These are phyloP conservation scores for Pulicaria dysenterica DNA, from an alignment of 129 eudicot genomes.

Conservation along the genomic window DNA sequence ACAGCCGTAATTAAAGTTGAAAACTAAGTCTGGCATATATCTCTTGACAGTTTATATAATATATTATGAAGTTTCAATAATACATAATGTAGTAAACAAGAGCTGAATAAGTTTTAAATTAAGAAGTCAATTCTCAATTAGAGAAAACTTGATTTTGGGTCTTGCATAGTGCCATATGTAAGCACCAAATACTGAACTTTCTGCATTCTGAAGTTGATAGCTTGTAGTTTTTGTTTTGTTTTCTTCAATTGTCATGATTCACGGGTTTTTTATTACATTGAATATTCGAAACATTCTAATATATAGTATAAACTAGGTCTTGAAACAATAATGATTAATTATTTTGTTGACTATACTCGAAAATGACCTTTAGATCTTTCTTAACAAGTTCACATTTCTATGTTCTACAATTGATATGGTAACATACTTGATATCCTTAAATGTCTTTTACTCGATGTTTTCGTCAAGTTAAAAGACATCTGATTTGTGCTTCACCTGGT, in stretches of 20 bases:
- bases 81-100: constrained; percentile 14
- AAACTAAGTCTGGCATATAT: constrained; percentile 14
- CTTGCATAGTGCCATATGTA: constrained; percentile 31
- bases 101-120: constrained; percentile 12
- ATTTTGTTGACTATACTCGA: background rate
- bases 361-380: constrained; percentile 17
- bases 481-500: constrained; percentile 39
- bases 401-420: constrained; percentile 17
- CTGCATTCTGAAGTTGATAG: constrained; percentile 34
- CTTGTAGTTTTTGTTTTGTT: constrained; percentile 27
- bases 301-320: background rate
- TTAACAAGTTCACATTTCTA: background rate
- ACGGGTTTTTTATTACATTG: constrained; percentile 23
- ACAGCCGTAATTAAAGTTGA: background rate
- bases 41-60: background rate
- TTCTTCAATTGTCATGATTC: constrained; percentile 22
- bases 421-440: constrained; percentile 22
- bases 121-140: constrained; percentile 5
- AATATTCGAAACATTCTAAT: background rate
- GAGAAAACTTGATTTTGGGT: constrained; percentile 27
- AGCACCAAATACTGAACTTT: constrained; percentile 31
- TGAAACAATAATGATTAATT: background rate
- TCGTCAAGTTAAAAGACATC: constrained; percentile 15
- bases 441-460: constrained; percentile 21
- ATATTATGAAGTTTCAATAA: constrained; percentile 3